Evolutionary conservation across 495 filamentous ascomycete species (phyloP).

Genomic region (Hyphodiscus hymeniophilus): DNA sequence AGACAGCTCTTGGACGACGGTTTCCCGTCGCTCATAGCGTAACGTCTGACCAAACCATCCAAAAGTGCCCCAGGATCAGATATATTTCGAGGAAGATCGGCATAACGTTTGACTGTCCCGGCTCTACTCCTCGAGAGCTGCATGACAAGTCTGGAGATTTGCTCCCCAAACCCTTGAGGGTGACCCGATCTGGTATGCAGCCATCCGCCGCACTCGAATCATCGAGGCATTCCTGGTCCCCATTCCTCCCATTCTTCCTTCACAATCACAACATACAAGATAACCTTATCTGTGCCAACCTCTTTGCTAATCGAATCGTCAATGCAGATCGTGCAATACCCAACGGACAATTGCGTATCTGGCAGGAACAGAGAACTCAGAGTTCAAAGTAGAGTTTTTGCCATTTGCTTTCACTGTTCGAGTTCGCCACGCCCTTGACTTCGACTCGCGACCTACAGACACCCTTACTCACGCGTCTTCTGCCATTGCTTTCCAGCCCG

Average conservation of each 20-base stretch:
- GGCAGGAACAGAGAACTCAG: not conserved
- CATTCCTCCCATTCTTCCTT: slow-evolving; percentile 19
- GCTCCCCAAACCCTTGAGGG: slow-evolving; percentile 19
- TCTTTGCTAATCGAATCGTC: slow-evolving; percentile 9
- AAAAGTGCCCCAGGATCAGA: too few relatives aligned
- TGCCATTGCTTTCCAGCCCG: not conserved
- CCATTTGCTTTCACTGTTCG: not conserved
- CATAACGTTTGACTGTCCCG: slow-evolving; percentile 7
- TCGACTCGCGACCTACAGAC: not conserved
- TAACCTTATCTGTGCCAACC: slow-evolving; percentile 4
- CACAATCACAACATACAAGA: slow-evolving; percentile 8
- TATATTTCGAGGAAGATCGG: slow-evolving; percentile 11
- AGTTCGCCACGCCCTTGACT: not conserved
- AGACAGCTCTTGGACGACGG: not conserved
- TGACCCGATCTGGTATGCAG: slow-evolving; percentile 18
- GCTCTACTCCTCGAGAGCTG: slow-evolving; percentile 10
- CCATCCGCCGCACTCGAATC: slow-evolving; percentile 9
- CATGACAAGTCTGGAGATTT: slow-evolving; percentile 11
- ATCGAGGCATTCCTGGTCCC: slow-evolving; percentile 16
- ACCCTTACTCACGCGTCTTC: not conserved
- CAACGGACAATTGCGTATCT: not conserved
- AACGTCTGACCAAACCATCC: too few relatives aligned
- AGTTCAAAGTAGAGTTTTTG: not conserved
- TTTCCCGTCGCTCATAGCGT: not conserved
- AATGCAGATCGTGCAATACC: slow-evolving; percentile 4